Evolutionary conservation across 257 asterid genomes (phyloP).

Genomic region (Nicotiana paniculata): DNA sequence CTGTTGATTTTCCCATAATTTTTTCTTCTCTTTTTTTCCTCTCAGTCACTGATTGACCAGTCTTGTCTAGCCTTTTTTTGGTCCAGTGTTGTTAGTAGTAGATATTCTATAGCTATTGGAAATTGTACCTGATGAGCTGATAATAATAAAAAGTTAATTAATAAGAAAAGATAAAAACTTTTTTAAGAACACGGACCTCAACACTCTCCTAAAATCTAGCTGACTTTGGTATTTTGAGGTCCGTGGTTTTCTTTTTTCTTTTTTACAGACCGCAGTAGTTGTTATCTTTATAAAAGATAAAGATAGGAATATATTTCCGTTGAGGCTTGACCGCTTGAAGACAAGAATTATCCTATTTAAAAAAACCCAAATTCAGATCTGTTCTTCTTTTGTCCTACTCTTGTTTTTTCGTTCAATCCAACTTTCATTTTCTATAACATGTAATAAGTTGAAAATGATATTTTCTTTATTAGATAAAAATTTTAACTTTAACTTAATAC

Average conservation of each 20-base stretch:
- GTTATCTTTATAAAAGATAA: background rate
- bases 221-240: conserved; percentile 37
- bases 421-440: background rate
- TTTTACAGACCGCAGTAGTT: background rate
- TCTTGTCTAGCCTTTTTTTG: conserved; percentile 3
- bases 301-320: background rate
- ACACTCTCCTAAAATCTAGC: conserved; percentile 39
- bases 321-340: background rate
- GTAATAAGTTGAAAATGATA: background rate
- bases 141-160: background rate
- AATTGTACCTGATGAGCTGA: conserved; percentile 27
- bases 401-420: background rate
- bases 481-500: background rate
- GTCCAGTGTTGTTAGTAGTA: background rate
- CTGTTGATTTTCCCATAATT: conserved; percentile 62
- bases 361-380: background rate
- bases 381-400: background rate
- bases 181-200: conserved; percentile 45
- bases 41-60: background rate
- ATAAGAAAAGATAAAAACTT: background rate
- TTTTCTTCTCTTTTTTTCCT: background rate
- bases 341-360: background rate
- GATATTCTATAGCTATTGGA: conserved; percentile 25
- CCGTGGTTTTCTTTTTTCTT: conserved; percentile 15
- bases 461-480: background rate